Evolutionary conservation across 148 eudicot species (phyloP), one percentile per base, ranked within the genome.

Genomic region (Limonium bicolor): DNA sequence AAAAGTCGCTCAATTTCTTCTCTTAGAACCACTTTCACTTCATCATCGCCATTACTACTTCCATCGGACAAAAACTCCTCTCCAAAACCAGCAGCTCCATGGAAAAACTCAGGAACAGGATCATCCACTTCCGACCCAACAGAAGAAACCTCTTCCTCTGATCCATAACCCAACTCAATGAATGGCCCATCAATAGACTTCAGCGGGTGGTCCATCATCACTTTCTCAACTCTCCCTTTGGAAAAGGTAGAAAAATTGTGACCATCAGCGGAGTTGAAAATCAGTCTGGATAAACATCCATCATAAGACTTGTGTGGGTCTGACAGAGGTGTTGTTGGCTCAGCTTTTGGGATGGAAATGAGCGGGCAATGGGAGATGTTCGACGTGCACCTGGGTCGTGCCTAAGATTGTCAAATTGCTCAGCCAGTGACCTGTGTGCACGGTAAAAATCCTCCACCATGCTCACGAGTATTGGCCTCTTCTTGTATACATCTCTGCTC

Each of bases 401-500:
- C 70, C 70, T 83, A 21, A 73, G 54, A 19, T 59, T 94, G 62
- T 84, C 99, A 38, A 63, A 78, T 41, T 69, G 68, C 63, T 84
- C 93, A 20, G 95, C 99, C 34, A 90, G 56, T 30, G 85, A 81
- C 7, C 95, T 84, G 53, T 84, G 85, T 41, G 86, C 36, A 1
- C 95, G 70, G 37, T 90, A 90, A 15, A 78, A 69, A 5, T 90
- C 85, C 60, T 77, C 93, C 12, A 90, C 85, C 72, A 78, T 53
- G 66, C 53, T 64, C 11, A 85, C 65, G 12, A 90, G 74, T 62
- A 84, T 82, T 6, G 99, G 99, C 49, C 95, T 67, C 73, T 76
- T 80, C 67, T 55, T 80, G 71, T 90, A 90, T 90, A 90, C 95
- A 90, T 84, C 55, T 90, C 99, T 41, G 95, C 99, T 0, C 99